phyloP scores from a whole-genome alignment of 257 asterid genomes.

The Solanum sejunctum region DNA sequence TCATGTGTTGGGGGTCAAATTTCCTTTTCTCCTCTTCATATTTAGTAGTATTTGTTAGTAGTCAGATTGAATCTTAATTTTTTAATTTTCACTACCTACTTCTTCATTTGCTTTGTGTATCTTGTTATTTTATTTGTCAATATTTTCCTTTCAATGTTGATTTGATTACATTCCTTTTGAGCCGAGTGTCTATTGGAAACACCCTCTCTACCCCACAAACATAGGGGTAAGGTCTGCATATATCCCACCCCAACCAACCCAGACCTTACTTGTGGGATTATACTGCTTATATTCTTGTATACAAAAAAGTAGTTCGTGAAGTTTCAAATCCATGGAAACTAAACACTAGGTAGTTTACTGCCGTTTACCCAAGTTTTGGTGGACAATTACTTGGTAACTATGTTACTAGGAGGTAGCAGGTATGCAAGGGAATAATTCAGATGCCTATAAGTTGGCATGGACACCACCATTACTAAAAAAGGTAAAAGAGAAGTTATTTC shows the following conservation, averaged over 20 bases:
- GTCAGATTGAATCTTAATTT: neutral
- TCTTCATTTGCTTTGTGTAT: neutral
- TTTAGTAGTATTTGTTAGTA: neutral
- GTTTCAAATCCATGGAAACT: neutral
- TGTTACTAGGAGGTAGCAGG: neutral
- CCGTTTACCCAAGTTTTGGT: neutral
- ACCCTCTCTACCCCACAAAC: neutral
- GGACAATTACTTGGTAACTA: neutral
- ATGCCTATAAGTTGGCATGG: neutral
- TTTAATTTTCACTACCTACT: neutral
- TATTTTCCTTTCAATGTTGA: neutral
- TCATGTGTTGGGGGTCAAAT: neutral
- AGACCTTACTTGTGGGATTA: neutral
- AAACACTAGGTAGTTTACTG: neutral
- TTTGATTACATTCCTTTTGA: neutral
- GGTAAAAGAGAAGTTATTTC: neutral
- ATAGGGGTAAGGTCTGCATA: neutral
- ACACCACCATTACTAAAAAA: neutral
- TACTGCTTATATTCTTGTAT: neutral
- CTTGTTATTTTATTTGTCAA: neutral
- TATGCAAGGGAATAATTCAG: neutral
- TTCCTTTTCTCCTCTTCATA: neutral
- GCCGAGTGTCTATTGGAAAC: neutral
- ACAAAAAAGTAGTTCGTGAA: neutral
- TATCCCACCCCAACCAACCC: neutral